Evolutionary conservation across 495 filamentous ascomycete genomes (phyloP).

Genomic region (Penicillium desertorum): DNA sequence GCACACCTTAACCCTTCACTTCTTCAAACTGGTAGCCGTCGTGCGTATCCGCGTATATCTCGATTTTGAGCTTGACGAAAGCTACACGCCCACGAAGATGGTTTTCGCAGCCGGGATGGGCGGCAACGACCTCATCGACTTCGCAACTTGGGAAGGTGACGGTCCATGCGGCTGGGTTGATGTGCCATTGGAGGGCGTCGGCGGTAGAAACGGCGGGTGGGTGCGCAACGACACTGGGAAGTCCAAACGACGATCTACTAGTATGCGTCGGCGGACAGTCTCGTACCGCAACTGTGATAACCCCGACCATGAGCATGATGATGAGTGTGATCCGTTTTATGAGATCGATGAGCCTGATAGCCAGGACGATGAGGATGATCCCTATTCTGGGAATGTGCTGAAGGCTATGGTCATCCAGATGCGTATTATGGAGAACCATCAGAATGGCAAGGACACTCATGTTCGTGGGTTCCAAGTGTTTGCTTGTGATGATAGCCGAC

Average conservation of each 20-base stretch:
- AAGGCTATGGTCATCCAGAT: constrained; percentile 86
- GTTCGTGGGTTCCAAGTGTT: constrained; percentile 91
- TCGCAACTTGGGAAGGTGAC: constrained; percentile 71
- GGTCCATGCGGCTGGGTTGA: constrained; percentile 88
- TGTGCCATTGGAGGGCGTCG: constrained; percentile 70
- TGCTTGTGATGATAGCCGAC: constrained; percentile 60
- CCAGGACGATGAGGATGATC: constrained; percentile 36
- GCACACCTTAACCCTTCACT: constrained; percentile 90
- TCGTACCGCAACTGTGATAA: constrained; percentile 7
- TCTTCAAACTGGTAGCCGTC: constrained; percentile 87
- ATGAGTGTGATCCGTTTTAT: constrained; percentile 8
- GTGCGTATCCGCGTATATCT: constrained; percentile 81
- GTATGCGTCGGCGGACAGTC: constrained; percentile 8
- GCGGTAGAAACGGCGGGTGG: constrained; percentile 46
- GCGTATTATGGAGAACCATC: constrained; percentile 89
- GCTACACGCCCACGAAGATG: constrained; percentile 95
- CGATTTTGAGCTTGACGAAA: constrained; percentile 89
- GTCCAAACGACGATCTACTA: constrained; percentile 14
- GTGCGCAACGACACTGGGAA: constrained; percentile 24
- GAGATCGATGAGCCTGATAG: constrained; percentile 5
- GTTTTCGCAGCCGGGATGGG: constrained; percentile 82
- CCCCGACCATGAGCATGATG: constrained; percentile 1
- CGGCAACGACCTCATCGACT: constrained; percentile 81
- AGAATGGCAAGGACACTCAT: constrained; percentile 99
- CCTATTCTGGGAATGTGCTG: constrained; percentile 65